Conservation (phyloP, 1,284 basidiomycete genomes). For the Naganishia cerealis region DNA sequence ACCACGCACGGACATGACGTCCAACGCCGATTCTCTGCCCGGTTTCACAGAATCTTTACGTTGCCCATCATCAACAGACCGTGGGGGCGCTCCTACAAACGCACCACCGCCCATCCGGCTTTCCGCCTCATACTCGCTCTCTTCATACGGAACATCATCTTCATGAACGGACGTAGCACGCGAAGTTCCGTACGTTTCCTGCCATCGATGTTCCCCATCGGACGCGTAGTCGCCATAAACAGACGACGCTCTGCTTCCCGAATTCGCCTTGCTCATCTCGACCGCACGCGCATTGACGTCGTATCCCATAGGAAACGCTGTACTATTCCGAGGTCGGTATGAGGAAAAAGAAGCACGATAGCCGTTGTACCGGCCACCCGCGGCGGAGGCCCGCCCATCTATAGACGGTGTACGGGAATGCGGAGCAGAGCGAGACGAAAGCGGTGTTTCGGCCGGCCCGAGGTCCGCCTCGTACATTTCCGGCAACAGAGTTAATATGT, state of each 20-base stretch:
- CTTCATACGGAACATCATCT: slow-evolving; percentile 22
- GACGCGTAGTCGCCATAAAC: slow-evolving; percentile 25
- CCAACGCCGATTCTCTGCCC: slow-evolving; percentile 21
- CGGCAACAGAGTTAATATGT: slow-evolving; percentile 49
- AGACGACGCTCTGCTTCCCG: slow-evolving; percentile 19
- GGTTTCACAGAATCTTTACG: slow-evolving; percentile 2
- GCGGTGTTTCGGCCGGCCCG: not conserved
- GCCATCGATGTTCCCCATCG: slow-evolving; percentile 8
- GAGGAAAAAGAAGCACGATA: slow-evolving; percentile 28
- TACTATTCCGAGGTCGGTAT: slow-evolving; percentile 33
- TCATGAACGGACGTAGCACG: slow-evolving; percentile 9
- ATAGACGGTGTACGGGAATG: slow-evolving; percentile 30
- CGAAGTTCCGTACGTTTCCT: slow-evolving; percentile 4
- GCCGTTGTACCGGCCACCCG: not conserved
- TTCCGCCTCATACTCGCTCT: slow-evolving; percentile 13
- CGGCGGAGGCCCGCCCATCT: slow-evolving; percentile 32
- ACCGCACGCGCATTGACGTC: slow-evolving; percentile 27
- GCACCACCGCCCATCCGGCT: slow-evolving; percentile 20
- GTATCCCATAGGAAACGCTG: slow-evolving; percentile 29
- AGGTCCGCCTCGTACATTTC: slow-evolving; percentile 48
- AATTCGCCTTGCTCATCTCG: slow-evolving; percentile 8
- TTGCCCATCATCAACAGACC: not conserved
- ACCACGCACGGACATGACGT: slow-evolving; percentile 29
- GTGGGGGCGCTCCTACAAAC: not conserved
- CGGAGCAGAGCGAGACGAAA: slow-evolving; percentile 27